Evolutionary conservation across 2,329 filamentous ascomycete species (phyloP).

Genomic region (Fusarium sp.): DNA sequence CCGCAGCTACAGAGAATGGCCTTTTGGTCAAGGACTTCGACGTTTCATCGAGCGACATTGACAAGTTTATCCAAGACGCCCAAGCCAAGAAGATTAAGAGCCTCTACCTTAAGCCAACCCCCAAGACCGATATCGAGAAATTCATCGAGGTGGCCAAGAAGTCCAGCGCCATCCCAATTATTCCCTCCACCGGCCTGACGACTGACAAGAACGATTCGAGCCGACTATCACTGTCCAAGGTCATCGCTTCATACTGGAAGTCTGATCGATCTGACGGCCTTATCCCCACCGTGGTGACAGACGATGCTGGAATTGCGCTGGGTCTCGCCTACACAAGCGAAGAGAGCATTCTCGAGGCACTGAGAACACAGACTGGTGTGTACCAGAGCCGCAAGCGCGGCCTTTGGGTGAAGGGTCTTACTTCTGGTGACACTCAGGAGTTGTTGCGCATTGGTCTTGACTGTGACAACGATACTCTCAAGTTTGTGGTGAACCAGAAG

Average conservation of each 20-base stretch:
- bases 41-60: slow-evolving; percentile 57
- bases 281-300: slow-evolving; percentile 90
- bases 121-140: slow-evolving; percentile 62
- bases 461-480: slow-evolving; percentile 93
- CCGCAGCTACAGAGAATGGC: slow-evolving; percentile 63
- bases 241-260: slow-evolving; percentile 82
- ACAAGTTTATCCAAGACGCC: slow-evolving; percentile 62
- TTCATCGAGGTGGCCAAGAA: slow-evolving; percentile 66
- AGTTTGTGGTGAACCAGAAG: slow-evolving; percentile 90
- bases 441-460: slow-evolving; percentile 88
- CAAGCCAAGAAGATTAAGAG: slow-evolving; percentile 63
- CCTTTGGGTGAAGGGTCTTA: slow-evolving; percentile 96
- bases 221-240: slow-evolving; percentile 72
- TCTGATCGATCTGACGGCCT: slow-evolving; percentile 88
- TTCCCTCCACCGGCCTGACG: slow-evolving; percentile 80
- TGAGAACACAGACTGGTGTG: slow-evolving; percentile 84
- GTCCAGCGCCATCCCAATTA: slow-evolving; percentile 76
- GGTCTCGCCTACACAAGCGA: slow-evolving; percentile 95
- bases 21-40: slow-evolving; percentile 70
- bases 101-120: slow-evolving; percentile 66
- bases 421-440: slow-evolving; percentile 93
- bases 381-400: slow-evolving; percentile 97
- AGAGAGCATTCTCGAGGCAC: slow-evolving; percentile 88
- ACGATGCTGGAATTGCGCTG: slow-evolving; percentile 86
- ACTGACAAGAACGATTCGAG: slow-evolving; percentile 74